Conservation (phyloP, 2,329 filamentous ascomycete species). For the Microsporum canis region DNA sequence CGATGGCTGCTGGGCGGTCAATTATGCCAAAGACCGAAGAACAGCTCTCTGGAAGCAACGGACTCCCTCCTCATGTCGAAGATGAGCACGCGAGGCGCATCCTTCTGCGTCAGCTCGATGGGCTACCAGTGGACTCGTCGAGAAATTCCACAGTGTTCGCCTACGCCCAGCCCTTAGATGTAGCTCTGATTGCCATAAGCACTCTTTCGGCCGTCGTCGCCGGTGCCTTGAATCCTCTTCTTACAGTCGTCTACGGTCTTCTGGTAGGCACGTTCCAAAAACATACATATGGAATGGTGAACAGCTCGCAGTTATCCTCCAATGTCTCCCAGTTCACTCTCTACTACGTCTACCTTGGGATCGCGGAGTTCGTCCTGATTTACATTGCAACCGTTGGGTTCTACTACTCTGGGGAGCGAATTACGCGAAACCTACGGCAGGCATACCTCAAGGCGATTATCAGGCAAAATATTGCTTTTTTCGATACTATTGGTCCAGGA, state of each 20-base stretch:
- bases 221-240: slow-evolving; percentile 7
- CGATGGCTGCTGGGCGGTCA: background rate
- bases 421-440: slow-evolving; percentile 47
- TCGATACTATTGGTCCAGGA: slow-evolving; percentile 37
- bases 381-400: slow-evolving; percentile 51
- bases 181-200: slow-evolving; percentile 4
- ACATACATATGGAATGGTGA: slow-evolving; percentile 18
- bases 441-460: slow-evolving; percentile 46
- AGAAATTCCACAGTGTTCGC: slow-evolving; percentile 1
- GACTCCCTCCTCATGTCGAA: background rate
- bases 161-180: slow-evolving; percentile 1
- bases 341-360: slow-evolving; percentile 46
- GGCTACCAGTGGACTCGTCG: background rate
- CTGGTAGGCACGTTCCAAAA: background rate
- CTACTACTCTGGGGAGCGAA: slow-evolving; percentile 47
- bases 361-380: slow-evolving; percentile 47
- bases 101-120: slow-evolving; percentile 4
- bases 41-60: background rate
- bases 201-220: slow-evolving; percentile 2
- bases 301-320: background rate
- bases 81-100: background rate
- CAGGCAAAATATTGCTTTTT: slow-evolving; percentile 43
- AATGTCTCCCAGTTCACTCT: slow-evolving; percentile 7
- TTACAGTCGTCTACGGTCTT: slow-evolving; percentile 2
- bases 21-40: background rate